Base-by-base conservation (phyloP, 257 asterid species). In the Primulina eburnea region DNA sequence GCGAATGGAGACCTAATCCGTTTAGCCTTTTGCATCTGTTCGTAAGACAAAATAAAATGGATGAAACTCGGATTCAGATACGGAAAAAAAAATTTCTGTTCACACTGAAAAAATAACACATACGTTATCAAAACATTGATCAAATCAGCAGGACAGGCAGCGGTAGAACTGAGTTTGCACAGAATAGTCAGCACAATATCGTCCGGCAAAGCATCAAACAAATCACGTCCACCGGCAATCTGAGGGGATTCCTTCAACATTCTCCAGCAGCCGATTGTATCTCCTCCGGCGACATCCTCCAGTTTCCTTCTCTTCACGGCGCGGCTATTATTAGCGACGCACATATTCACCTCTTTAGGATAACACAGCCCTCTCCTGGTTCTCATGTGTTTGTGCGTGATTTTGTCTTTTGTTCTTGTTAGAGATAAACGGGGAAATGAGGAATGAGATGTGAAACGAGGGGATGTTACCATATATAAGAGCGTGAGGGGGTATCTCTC, bases 11-110 rank as follows among this genome's bases (percentile, higher is more conserved):
- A 4, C 87, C 92, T 76, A 92, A 81, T 67, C 82, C 88, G 3
- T 87, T 85, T 0, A 92, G 62, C 38, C 95, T 84, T 65, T 82
- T 92, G 82, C 97, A 92, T 73, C 96, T 92, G 90, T 77, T 55
- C 14, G 63, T 62, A 4, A 3, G 9, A n/a, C 30, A 7, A 61
- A 77, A 64, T 0, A 20, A 71, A n/a, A 37, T 7, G 32, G 5
- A 72, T 50, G 62, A 53, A 65, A 29, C 62, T 47, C 18, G 52
- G 76, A 70, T 67, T 69, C 69, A 71, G 20, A 17, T 40, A 38
- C 32, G 4, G 1, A 28, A 28, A 18, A 62, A 11, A 50, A 9
- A 11, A 66, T 35, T 17, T 7, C 14, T 43, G 30, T 18, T 4
- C 16, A 4, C 3, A 38, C 7, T 38, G 20, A 61, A 37, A 37